Evolutionary conservation across 2,329 filamentous ascomycete genomes (phyloP).

Genomic region (Paracoccidioides brasiliensis): DNA sequence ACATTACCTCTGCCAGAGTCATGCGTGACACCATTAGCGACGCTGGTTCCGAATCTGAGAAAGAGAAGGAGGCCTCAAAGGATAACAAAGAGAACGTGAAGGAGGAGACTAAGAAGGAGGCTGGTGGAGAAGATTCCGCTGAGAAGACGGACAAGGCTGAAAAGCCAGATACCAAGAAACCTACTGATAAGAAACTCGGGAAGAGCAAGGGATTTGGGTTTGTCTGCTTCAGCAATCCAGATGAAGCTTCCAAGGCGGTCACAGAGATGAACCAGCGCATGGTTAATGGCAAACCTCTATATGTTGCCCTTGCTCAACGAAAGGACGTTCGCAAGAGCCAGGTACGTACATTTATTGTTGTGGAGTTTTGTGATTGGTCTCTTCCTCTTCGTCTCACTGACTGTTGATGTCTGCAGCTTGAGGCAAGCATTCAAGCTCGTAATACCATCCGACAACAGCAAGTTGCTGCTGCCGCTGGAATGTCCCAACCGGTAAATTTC

Average conservation of each 20-base stretch:
- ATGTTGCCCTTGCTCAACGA: constrained; percentile 94
- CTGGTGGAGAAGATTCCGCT: constrained; percentile 21
- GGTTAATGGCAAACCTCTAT: constrained; percentile 91
- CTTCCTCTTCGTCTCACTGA: background rate
- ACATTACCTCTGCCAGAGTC: constrained; percentile 97
- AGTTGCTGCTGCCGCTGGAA: constrained; percentile 76
- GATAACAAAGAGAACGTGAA: constrained; percentile 24
- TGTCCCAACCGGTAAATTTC: constrained; percentile 48
- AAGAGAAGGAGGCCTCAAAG: constrained; percentile 40
- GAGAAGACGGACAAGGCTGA: constrained; percentile 45
- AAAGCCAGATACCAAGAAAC: constrained; percentile 40
- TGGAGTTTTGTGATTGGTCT: background rate
- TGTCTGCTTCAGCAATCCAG: constrained; percentile 98
- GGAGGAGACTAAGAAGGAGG: constrained; percentile 30
- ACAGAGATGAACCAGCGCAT: constrained; percentile 99
- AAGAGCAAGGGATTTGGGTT: constrained; percentile 99
- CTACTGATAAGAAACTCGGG: constrained; percentile 54
- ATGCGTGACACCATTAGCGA: constrained; percentile 70
- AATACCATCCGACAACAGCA: constrained; percentile 99
- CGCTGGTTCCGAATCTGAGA: constrained; percentile 33
- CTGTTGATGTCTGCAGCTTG: constrained; percentile 42
- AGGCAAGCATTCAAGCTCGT: constrained; percentile 97
- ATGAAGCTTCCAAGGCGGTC: constrained; percentile 97
- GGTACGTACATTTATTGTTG: constrained; percentile 15
- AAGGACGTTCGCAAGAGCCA: constrained; percentile 99